phyloP scores from a whole-genome alignment of 805 yeast genomes.

The Teunomyces panamensis region DNA sequence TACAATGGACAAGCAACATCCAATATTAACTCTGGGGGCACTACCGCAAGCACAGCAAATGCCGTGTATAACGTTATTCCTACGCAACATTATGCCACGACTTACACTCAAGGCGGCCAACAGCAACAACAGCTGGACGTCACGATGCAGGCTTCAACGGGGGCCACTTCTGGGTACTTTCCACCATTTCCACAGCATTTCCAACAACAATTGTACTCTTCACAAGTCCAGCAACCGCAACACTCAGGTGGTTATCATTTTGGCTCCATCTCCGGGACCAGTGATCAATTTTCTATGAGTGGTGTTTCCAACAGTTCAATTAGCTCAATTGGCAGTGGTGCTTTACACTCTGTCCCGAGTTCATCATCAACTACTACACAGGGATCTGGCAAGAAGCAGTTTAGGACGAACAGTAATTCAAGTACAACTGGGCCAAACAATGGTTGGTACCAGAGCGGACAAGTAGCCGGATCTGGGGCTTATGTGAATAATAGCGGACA shows the following conservation, averaged over 20 bases:
- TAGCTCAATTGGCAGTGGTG: conserved; percentile 5
- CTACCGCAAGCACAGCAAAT: not conserved
- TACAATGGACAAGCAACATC: conserved; percentile 2
- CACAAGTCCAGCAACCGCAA: conserved; percentile 6
- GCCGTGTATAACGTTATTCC: conserved; percentile 4
- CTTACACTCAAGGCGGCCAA: not conserved
- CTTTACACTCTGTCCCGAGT: conserved; percentile 1
- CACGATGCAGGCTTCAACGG: not conserved
- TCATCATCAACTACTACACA: not conserved
- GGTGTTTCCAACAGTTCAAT: conserved; percentile 8
- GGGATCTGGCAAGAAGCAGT: conserved; percentile 9
- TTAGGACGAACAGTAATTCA: conserved; percentile 5
- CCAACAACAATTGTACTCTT: conserved; percentile 5
- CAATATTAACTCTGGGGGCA: not conserved
- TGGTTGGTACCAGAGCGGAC: not conserved
- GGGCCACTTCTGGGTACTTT: conserved; percentile 4
- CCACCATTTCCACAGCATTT: conserved; percentile 11
- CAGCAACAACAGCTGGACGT: conserved; percentile 5
- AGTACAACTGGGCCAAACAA: conserved; percentile 1
- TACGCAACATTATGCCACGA: conserved; percentile 5
- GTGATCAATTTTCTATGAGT: conserved; percentile 7
- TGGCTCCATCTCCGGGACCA: conserved; percentile 6
- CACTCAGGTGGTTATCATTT: conserved; percentile 5
- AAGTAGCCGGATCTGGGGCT: not conserved
- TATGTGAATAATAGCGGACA: not conserved